These are phyloP conservation scores for Chlamydomonas eustigma DNA, from an alignment of 139 green algal species.

Conservation along the genomic window DNA sequence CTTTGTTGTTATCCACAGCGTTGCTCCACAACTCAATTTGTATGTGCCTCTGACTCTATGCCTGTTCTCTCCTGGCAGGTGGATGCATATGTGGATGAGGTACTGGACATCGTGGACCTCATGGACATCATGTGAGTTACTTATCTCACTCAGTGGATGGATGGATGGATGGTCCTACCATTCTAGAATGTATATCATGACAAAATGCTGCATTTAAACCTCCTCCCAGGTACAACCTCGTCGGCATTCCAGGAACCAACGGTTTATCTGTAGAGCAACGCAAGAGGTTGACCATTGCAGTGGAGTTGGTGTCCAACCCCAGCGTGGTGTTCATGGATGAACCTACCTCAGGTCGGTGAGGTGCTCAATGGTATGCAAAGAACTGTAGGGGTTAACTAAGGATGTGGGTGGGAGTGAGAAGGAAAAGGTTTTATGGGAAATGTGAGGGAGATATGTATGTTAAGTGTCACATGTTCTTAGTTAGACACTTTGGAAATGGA, in stretches of 20 bases:
- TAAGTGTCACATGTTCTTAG: too few relatives aligned
- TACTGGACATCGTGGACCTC: slow-evolving; percentile 77
- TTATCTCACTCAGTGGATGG: too few relatives aligned
- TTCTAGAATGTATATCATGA: not conserved
- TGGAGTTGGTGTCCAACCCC: slow-evolving; percentile 86
- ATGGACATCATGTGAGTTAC: slow-evolving; percentile 20
- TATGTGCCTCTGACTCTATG: not conserved
- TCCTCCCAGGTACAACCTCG: slow-evolving; percentile 5
- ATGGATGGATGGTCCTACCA: too few relatives aligned
- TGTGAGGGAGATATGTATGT: too few relatives aligned
- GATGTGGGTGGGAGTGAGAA: too few relatives aligned
- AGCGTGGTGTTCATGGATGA: slow-evolving; percentile 52
- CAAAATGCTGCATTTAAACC: not conserved
- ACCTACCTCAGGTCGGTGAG: slow-evolving; percentile 33
- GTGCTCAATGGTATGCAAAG: too few relatives aligned
- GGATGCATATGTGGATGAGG: slow-evolving; percentile 42
- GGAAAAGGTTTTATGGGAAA: too few relatives aligned
- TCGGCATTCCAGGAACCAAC: slow-evolving; percentile 24
- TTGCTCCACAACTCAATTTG: too few relatives aligned
- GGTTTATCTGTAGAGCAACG: slow-evolving; percentile 78
- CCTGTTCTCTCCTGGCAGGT: slow-evolving; percentile 11
- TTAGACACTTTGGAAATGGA: too few relatives aligned
- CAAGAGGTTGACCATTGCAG: slow-evolving; percentile 85
- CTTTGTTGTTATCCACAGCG: too few relatives aligned
- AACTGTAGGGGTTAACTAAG: too few relatives aligned